Evolutionary conservation across 352 stramenopile genomes (phyloP).

Genomic region (Phytophthora ohioensis): DNA sequence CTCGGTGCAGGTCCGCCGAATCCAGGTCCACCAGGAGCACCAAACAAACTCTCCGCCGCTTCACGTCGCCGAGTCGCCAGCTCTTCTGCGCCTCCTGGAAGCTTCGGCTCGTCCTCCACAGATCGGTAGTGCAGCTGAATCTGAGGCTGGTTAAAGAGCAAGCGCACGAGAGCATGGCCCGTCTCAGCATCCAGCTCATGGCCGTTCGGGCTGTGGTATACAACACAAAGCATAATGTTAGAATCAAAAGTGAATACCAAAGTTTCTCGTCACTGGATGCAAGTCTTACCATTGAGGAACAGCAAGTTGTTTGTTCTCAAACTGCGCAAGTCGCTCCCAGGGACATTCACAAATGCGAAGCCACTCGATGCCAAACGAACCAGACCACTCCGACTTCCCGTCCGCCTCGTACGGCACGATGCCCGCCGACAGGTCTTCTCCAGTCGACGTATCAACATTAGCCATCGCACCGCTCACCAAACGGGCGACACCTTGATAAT

Average conservation of each 20-base stretch:
- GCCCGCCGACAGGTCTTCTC: slow-evolving; percentile 57
- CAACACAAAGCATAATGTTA: slow-evolving; percentile 20
- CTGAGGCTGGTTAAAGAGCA: slow-evolving; percentile 84
- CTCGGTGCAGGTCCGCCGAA: slow-evolving; percentile 45
- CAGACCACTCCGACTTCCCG: slow-evolving; percentile 58
- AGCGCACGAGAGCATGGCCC: slow-evolving; percentile 73
- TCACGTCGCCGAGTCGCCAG: slow-evolving; percentile 74
- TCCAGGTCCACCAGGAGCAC: slow-evolving; percentile 30
- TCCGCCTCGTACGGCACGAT: slow-evolving; percentile 74
- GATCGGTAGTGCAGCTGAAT: slow-evolving; percentile 88
- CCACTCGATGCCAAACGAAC: slow-evolving; percentile 82
- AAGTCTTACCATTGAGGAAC: slow-evolving; percentile 67
- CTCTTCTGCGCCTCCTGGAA: slow-evolving; percentile 76
- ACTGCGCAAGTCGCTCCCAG: slow-evolving; percentile 79
- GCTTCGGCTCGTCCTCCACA: slow-evolving; percentile 83
- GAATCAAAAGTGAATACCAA: background rate
- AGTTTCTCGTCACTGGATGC: background rate
- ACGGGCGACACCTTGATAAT: slow-evolving; percentile 82
- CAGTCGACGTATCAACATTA: slow-evolving; percentile 38
- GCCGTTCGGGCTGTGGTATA: slow-evolving; percentile 61
- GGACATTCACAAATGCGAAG: slow-evolving; percentile 89
- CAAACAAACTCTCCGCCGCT: slow-evolving; percentile 77
- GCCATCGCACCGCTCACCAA: slow-evolving; percentile 49
- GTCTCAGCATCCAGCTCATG: slow-evolving; percentile 72
- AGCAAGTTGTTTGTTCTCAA: slow-evolving; percentile 73